phyloP scores from a whole-genome alignment of 2,329 filamentous ascomycete species.

The Xylariaceae sp. region DNA sequence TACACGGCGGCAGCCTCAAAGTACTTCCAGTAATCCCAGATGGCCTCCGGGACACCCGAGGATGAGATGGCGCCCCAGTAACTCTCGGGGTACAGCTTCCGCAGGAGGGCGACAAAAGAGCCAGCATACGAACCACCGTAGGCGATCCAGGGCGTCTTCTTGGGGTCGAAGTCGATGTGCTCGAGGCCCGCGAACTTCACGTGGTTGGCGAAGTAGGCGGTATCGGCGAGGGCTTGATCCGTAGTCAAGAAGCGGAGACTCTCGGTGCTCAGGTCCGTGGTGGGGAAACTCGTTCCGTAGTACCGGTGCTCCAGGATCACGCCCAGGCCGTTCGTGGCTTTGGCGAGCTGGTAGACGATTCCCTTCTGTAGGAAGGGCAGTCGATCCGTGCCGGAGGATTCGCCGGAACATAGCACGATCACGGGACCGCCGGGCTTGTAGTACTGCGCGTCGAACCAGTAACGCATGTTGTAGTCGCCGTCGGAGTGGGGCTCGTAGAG shows the following conservation, averaged over 20 bases:
- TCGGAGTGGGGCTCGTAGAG: conserved; percentile 71
- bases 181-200: conserved; percentile 66
- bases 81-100: conserved; percentile 69
- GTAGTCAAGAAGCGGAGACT: conserved; percentile 78
- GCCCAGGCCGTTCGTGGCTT: conserved; percentile 67
- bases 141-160: conserved; percentile 64
- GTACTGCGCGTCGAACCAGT: conserved; percentile 75
- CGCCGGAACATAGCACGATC: conserved; percentile 69
- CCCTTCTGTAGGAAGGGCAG: conserved; percentile 72
- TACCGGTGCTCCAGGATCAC: conserved; percentile 84
- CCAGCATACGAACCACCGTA: conserved; percentile 86
- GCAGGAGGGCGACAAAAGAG: conserved; percentile 69
- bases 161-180: conserved; percentile 59
- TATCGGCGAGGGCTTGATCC: conserved; percentile 75
- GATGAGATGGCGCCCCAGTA: conserved; percentile 77
- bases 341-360: conserved; percentile 63
- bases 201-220: conserved; percentile 72
- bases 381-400: conserved; percentile 58
- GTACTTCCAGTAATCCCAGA: conserved; percentile 70
- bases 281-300: conserved; percentile 72
- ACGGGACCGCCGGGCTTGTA: conserved; percentile 76
- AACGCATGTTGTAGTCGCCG: conserved; percentile 64
- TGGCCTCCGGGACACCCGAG: conserved; percentile 71
- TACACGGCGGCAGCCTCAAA: conserved; percentile 47
- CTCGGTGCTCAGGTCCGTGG: conserved; percentile 57